Evolutionary conservation across 2,329 filamentous ascomycete genomes (phyloP).

Genomic region (Fusarium bulbicola): DNA sequence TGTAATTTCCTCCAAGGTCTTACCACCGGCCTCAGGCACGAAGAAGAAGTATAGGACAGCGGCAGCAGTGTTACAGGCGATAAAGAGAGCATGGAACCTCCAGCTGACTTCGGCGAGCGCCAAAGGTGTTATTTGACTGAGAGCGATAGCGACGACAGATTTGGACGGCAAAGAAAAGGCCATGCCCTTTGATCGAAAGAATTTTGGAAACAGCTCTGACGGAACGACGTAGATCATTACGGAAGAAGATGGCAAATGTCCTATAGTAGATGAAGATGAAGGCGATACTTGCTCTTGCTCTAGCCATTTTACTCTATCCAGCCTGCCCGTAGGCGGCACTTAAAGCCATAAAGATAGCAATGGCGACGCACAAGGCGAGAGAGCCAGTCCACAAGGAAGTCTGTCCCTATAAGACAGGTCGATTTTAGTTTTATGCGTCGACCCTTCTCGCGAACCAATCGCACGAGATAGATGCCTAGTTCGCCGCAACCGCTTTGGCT

Average conservation of each 20-base stretch:
- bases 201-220: neutral
- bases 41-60: neutral
- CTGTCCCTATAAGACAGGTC: neutral
- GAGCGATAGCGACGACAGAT: neutral
- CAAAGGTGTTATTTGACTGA: neutral
- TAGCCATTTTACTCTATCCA: neutral
- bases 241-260: neutral
- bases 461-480: neutral
- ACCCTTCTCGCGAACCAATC: too few relatives aligned
- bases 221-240: neutral
- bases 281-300: neutral
- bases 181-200: neutral
- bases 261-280: neutral
- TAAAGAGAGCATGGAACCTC: neutral
- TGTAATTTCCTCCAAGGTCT: neutral
- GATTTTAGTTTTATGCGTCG: neutral
- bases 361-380: neutral
- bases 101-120: neutral
- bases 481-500: accelerated
- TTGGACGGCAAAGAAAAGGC: neutral
- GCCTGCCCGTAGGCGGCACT: neutral
- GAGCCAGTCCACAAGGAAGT: neutral
- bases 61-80: neutral
- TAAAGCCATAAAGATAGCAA: neutral
- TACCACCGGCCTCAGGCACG: neutral